Evolutionary conservation across 768 basidiomycete genomes (phyloP), one percentile per base, ranked within the genome.

Genomic region (Crassisporium funariophilum): DNA sequence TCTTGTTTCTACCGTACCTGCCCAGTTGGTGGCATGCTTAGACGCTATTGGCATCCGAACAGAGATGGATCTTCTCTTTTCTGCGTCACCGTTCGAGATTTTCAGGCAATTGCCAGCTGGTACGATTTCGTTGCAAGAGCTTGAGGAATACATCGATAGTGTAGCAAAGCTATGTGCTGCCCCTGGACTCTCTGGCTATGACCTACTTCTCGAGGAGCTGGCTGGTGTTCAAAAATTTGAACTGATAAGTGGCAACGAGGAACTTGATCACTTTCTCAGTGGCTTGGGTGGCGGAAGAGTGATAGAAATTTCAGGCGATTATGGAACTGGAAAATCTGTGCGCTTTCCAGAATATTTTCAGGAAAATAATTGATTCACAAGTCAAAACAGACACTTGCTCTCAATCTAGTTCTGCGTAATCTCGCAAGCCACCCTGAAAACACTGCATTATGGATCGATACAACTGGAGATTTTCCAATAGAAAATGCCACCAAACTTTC

Each of bases 241-340:
- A 15, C 54, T 73, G 23, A 55, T 56, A 4, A 68, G 59, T 35
- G 82, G 82, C 10, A 59, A 83, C 2, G 60, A 59, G 3, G 69
- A 70, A 35, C 64, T 88, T 19, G 85, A 88, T 56, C 59, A 58
- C 10, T 59, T 87, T 9, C 65, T 87, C 15, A 62, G 61, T 19
- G 78, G 77, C 1, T 71, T 85, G 41, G 70, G 70, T n/a, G 67
- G 69, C 15, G 67, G 73, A 36, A 72, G 73, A 17, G 71, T 91
- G 11, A 68, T 87, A 40, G 87, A 91, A 56, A 70, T 91, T 27
- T 83, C 86, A 21, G 89, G 88, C 8, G 77, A 81, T 15, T 74
- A 65, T 58, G 73, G 70, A 5, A 78, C 82, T 11, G 87, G 86
- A 24, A 90, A 88, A 73, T 81, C 84, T 47, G 89, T 88, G 59